A percentile compares a stretch with the other conserved stretches of the same genome.
Conservation (phyloP, 768 basidiomycete species). For the Lyophyllum semitale region DNA sequence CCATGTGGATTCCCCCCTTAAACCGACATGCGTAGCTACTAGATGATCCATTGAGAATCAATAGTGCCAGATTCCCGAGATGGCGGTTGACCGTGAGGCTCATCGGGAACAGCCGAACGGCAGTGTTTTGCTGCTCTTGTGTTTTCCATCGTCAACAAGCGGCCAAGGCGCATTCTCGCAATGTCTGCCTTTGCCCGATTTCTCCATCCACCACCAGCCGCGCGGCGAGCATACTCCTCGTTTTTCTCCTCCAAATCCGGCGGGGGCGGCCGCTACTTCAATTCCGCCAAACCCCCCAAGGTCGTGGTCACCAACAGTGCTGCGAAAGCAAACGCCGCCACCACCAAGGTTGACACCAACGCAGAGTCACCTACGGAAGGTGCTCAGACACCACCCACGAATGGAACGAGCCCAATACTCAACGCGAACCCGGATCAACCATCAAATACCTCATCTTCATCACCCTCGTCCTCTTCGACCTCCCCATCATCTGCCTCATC, state of each 20-base stretch:
- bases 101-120: slow-evolving; percentile 10
- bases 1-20: too few relatives aligned
- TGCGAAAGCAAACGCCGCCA: slow-evolving; percentile 26
- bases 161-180: slow-evolving; percentile 9
- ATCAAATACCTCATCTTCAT: background rate
- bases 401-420: slow-evolving; percentile 1
- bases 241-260: slow-evolving; percentile 81
- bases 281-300: slow-evolving; percentile 70
- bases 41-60: background rate
- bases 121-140: slow-evolving; percentile 9
- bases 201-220: slow-evolving; percentile 45
- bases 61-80: background rate
- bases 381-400: slow-evolving; percentile 15
- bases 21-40: too few relatives aligned
- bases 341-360: slow-evolving; percentile 28
- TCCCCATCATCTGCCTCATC: slow-evolving; percentile 20
- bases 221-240: slow-evolving; percentile 69
- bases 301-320: slow-evolving; percentile 34
- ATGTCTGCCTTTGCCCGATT: slow-evolving; percentile 59
- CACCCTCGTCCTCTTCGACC: slow-evolving; percentile 6
- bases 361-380: slow-evolving; percentile 20
- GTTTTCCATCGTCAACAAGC: slow-evolving; percentile 11
- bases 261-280: slow-evolving; percentile 67
- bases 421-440: slow-evolving; percentile 13
- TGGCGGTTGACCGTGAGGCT: too few relatives aligned